Percentiles rank a stretch among this genome's conserved stretches.
phyloP scores from a whole-genome alignment of 2,329 filamentous ascomycete genomes.

The Nothophoma quercina region DNA sequence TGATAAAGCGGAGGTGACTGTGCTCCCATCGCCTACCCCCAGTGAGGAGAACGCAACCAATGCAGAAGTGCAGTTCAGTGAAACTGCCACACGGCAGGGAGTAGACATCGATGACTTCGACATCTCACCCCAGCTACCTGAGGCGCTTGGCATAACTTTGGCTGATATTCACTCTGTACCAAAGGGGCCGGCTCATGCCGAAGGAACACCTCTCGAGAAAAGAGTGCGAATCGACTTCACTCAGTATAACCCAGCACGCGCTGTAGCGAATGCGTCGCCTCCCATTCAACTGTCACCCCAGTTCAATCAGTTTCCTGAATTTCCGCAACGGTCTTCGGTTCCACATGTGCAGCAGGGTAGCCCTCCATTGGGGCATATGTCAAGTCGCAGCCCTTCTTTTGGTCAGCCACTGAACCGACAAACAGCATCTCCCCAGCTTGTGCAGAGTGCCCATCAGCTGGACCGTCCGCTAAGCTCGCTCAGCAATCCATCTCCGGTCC shows the following conservation, averaged over 20 bases:
- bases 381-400: conserved; percentile 7
- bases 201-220: neutral
- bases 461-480: neutral
- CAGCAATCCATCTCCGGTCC: neutral
- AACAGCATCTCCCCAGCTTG: conserved; percentile 14
- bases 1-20: conserved; percentile 30
- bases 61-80: neutral
- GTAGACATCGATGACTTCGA: neutral
- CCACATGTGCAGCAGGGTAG: conserved; percentile 11
- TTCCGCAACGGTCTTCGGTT: conserved; percentile 5
- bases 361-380: conserved; percentile 1
- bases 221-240: conserved; percentile 1
- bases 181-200: neutral
- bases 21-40: conserved; percentile 68
- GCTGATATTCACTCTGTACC: too few species aligned
- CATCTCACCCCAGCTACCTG: neutral
- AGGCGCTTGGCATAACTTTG: too few species aligned
- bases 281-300: neutral
- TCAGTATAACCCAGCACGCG: too few species aligned
- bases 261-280: neutral
- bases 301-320: neutral
- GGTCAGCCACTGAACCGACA: conserved; percentile 6
- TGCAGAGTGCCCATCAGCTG: neutral
- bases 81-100: neutral
- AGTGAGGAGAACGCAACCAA: conserved; percentile 60